Evolutionary conservation across 345 rosid genomes (phyloP), one percentile per base, ranked within the genome.

Genomic region (Camelina neglecta): DNA sequence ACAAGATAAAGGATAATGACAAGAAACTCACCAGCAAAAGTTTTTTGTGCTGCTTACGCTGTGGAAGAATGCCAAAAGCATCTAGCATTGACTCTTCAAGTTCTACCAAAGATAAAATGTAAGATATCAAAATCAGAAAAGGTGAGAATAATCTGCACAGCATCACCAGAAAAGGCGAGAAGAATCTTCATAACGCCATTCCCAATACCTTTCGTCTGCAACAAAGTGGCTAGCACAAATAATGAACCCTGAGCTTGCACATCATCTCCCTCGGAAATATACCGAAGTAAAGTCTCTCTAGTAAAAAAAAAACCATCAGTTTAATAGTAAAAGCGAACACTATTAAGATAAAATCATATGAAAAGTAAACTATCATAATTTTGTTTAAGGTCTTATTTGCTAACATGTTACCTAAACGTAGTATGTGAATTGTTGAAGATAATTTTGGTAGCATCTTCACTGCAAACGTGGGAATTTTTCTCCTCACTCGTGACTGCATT

Each of bases 41-140:
- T 66, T 96, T 93, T 85, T 93, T 96, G 73, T 96, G 97, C 65
- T 93, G 93, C 83, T 96, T 88, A 71, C 96, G 92, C 68, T 89
- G 98, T 49, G 99, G 99, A 75, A 96, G 97, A 84, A 96, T 91
- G 71, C 99, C 99, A 80, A 93, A 93, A 63, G 91, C 89, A 87
- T 96, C 98, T 54, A 96, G 82, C 99, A 96, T 87, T 67, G 93
- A 82, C 79, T 93, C 99, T 70, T 96, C 97, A 81, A 93, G 84
- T 79, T 96, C 99, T 96, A 79, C 63, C 42, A 47, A 74, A 64
- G 44, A 61, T 18, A 33, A n/a, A 41, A 11, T n/a, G 72, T 62
- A 56, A 69, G 48, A 56, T 3, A 13, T 26, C 66, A 61, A 69
- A 56, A 75, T 64, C 42, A 60, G 71, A 18, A 71, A 42, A 20